Base-by-base conservation (phyloP, 2,329 filamentous ascomycete genomes). In the Botryotinia convoluta region DNA sequence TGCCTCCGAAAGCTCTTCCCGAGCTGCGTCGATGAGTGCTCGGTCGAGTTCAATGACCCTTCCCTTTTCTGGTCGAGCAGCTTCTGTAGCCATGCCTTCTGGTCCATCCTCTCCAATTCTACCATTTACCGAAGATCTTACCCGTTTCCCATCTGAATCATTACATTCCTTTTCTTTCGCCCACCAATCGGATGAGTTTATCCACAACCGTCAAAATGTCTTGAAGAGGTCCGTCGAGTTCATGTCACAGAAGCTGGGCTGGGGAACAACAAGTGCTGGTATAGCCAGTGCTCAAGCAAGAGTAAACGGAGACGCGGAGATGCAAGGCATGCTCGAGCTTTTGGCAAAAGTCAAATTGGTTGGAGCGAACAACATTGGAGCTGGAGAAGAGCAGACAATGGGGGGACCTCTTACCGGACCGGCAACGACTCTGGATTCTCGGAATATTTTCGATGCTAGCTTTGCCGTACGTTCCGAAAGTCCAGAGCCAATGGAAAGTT, bases 91-190 rank as follows among this genome's bases (percentile, higher is more conserved):
- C 18, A 72, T 79, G 57, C 69, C 78, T 51, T 85, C 90, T n/a
- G 90, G 87, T 9, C 90, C 91, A 37, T 85, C 87, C 32, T 94
- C 94, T 35, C 93, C 94, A 37, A 89, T 84, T 10, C 79, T 92
- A 60, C 85, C 89, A 75, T 94, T 94, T 80, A 88, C 90, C 79
- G 96, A 98, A 84, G 96, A 99, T 81, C 88, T 99, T 63, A 91
- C 91, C 63, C 91, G 95, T 69, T 99, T 99, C 81, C 95, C 96
- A 1, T 94, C 93, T 78, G 96, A 99, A 81, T 99, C 96, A 9
- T 85, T 99, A 64, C 96, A 99, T 83, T 99, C 96, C 2, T 99
- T 99, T 84, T 98, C 95, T 20, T 99, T 99, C 82, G 94, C 96
- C 59, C 93, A 97, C 78, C 95, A 97, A 83, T 95, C 95, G 4